These are phyloP conservation scores for Cucumis hystrix DNA, from an alignment of 306 rosid species.

Conservation along the genomic window DNA sequence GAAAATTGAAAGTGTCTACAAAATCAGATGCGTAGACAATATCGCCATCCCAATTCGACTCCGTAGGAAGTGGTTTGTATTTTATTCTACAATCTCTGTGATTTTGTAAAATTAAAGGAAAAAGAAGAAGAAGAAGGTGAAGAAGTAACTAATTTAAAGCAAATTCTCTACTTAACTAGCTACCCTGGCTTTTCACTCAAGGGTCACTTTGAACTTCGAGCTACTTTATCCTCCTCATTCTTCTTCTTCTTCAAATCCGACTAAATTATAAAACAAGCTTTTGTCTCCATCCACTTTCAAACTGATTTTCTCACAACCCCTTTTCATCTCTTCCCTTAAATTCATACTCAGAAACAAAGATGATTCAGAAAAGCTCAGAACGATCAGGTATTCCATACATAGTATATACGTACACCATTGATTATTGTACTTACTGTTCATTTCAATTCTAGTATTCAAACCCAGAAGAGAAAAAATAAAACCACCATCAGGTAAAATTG, in stretches of 20 bases:
- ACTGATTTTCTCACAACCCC: neutral
- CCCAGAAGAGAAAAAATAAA: neutral
- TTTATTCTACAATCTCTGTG: neutral
- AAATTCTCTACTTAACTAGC: neutral
- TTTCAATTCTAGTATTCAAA: neutral
- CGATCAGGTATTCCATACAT: neutral
- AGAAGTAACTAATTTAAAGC: neutral
- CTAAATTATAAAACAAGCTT: neutral
- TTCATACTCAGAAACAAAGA: neutral
- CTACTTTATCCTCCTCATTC: neutral
- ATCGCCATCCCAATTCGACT: neutral
- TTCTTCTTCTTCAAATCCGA: neutral
- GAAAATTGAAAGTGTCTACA: neutral
- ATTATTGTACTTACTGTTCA: neutral
- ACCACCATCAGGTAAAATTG: neutral
- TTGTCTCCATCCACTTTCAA: neutral
- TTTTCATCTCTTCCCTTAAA: neutral
- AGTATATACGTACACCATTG: neutral
- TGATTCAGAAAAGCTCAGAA: neutral
- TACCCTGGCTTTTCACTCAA: neutral
- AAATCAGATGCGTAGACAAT: neutral
- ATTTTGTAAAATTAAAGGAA: neutral
- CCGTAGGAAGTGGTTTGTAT: neutral
- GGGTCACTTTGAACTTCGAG: conserved; percentile 8
- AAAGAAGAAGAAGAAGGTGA: neutral